These are phyloP conservation scores for Allomyces macrogynus DNA, from an alignment of 192 early-diverging fungal species.

Conservation along the genomic window DNA sequence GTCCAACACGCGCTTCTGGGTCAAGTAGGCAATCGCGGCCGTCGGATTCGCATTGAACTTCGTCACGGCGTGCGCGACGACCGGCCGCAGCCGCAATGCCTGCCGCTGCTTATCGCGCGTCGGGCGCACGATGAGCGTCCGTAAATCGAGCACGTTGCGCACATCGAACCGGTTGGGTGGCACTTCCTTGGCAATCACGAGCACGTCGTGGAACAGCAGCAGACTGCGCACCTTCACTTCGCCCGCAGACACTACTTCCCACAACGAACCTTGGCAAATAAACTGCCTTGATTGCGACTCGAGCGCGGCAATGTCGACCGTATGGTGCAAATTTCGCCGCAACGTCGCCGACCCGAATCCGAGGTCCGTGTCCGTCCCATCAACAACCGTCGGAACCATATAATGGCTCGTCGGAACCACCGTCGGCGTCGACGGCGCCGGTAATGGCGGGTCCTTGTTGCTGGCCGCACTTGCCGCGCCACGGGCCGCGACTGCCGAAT, in stretches of 20 bases:
- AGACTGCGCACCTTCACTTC: neutral
- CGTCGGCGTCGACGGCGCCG: too few species aligned
- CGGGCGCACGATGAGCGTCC: neutral
- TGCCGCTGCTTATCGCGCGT: neutral
- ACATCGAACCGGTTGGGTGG: neutral
- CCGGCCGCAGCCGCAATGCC: slow-evolving; percentile 1
- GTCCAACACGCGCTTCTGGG: slow-evolving; percentile 14
- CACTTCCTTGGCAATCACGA: neutral
- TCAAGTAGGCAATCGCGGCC: slow-evolving; percentile 15
- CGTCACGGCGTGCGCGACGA: slow-evolving; percentile 10
- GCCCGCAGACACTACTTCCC: neutral
- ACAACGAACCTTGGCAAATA: neutral
- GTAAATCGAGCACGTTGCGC: neutral
- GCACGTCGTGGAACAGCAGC: neutral
- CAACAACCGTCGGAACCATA: too few species aligned
- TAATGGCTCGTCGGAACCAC: too few species aligned
- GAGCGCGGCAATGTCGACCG: neutral
- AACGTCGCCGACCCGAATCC: neutral
- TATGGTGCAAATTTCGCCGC: neutral
- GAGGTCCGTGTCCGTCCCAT: neutral
- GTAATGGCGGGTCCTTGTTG: too few species aligned
- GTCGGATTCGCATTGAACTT: slow-evolving; percentile 17
- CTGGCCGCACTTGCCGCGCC: too few species aligned
- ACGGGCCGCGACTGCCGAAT: too few species aligned
- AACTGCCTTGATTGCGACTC: neutral